A percentile compares a stretch with the other conserved stretches of the same genome.
These are phyloP conservation scores for Stropharia rugosoannulata DNA, from an alignment of 768 basidiomycete genomes.

Conservation along the genomic window DNA sequence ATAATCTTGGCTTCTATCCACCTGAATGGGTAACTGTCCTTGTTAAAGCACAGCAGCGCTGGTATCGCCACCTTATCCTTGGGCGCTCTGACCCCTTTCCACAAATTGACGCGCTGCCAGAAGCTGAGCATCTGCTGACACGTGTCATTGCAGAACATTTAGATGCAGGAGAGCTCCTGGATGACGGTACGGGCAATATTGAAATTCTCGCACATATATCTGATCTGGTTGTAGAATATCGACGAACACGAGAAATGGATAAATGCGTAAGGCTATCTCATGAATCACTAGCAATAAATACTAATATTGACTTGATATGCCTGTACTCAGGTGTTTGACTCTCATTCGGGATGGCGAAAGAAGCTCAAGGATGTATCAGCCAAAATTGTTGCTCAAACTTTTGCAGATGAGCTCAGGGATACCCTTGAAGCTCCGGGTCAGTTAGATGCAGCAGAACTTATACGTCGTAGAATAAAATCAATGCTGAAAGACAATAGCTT, in stretches of 20 bases:
- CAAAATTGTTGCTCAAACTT: background rate
- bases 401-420: background rate
- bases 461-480: background rate
- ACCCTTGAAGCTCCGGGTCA: background rate
- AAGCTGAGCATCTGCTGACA: background rate
- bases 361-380: background rate
- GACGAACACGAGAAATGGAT: background rate
- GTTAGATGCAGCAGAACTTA: background rate
- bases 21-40: background rate
- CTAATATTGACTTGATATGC: too few species aligned
- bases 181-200: background rate
- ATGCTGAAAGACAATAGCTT: background rate
- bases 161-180: background rate
- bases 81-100: background rate
- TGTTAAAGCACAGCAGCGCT: background rate
- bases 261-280: background rate
- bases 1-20: too few species aligned
- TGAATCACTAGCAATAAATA: too few species aligned
- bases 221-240: background rate
- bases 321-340: background rate
- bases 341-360: background rate
- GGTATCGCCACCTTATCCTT: background rate
- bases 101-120: background rate
- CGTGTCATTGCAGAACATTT: background rate
- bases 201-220: background rate